These are phyloP conservation scores for Pistacia atlantica DNA, from an alignment of 345 rosid species.

Conservation along the genomic window DNA sequence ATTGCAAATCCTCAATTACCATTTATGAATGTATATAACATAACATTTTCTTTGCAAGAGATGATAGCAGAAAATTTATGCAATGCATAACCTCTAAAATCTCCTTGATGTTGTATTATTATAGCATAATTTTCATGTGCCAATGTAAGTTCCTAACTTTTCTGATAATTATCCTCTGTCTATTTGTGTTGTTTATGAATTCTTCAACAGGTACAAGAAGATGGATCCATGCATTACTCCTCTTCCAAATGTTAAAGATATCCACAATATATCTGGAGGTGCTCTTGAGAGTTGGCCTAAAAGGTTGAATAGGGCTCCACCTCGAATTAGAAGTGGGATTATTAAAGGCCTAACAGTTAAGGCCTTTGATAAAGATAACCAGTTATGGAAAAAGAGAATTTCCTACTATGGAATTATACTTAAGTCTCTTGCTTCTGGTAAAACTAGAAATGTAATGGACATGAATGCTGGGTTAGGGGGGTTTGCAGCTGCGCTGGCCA, in stretches of 20 bases:
- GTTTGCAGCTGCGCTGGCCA: constrained; percentile 62
- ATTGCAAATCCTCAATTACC: no score
- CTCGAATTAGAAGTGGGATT: constrained; percentile 30
- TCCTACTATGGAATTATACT: constrained; percentile 43
- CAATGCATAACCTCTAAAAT: neutral
- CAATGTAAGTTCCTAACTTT: neutral
- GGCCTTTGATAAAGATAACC: constrained; percentile 42
- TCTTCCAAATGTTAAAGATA: constrained; percentile 34
- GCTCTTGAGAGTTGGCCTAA: constrained; percentile 48
- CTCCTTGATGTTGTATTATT: neutral
- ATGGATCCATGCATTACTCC: constrained; percentile 68
- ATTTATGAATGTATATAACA: neutral
- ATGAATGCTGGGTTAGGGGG: constrained; percentile 79
- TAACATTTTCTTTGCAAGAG: neutral
- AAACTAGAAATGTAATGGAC: constrained; percentile 64
- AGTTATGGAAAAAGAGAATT: constrained; percentile 49
- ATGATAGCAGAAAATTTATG: neutral
- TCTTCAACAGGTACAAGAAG: constrained; percentile 45
- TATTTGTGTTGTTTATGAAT: neutral
- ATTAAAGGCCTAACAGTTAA: constrained; percentile 34
- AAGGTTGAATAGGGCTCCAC: constrained; percentile 49
- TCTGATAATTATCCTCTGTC: neutral
- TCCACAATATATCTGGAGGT: constrained; percentile 40
- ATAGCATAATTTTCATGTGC: neutral
- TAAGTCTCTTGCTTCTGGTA: constrained; percentile 39